Base-by-base conservation (phyloP, 2,329 filamentous ascomycete genomes). In the Aphanocladium album region DNA sequence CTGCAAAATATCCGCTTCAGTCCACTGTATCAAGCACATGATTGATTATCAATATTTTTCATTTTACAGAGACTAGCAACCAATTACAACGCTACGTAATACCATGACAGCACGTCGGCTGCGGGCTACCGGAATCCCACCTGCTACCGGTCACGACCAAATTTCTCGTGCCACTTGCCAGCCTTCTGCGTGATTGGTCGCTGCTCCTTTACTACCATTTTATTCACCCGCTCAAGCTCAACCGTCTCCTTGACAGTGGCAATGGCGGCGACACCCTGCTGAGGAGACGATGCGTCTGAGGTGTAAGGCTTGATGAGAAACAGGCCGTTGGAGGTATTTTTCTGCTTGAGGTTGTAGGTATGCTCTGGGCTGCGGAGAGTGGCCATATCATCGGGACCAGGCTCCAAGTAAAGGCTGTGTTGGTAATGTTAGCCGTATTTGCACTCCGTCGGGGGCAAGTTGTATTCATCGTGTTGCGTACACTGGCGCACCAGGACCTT, bases 251-350 rank as follows among this genome's bases (percentile, higher is more conserved):
- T 83, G 27, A 87, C 73, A 1, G 81, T 86, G 9, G 82, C 77
- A 21, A 88, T 75, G 11, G 79, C 74, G 45, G 74, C 74, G 2
- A 88, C 65, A 12, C 76, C 75, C 1, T 71, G 64, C 33, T 72
- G 68, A 8, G 72, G 63, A 17, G 61, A 27, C 61, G 63, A 2
- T 53, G 54, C 5, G 1, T 59, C 41, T 6, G 66, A 50, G 14
- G 62, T 19, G 51, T 62, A 43, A 5, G 78, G 73, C 27, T 74
- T 69, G 35, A 88, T 74, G 3, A 88, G 70, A 66, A 87, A 81
- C 51, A 88, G 76, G n/a, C 82, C 81, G 68, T 88, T 88, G 50
- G 85, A 88, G 0, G 85, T 87, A 70, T 87, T 88, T 70, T 88
- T 88, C 67, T 88, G 85, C 33, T 82, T 83, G 51, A 88, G 77